Base-by-base conservation (phyloP, 495 filamentous ascomycete species). In the Hyaloscypha bicolor region DNA sequence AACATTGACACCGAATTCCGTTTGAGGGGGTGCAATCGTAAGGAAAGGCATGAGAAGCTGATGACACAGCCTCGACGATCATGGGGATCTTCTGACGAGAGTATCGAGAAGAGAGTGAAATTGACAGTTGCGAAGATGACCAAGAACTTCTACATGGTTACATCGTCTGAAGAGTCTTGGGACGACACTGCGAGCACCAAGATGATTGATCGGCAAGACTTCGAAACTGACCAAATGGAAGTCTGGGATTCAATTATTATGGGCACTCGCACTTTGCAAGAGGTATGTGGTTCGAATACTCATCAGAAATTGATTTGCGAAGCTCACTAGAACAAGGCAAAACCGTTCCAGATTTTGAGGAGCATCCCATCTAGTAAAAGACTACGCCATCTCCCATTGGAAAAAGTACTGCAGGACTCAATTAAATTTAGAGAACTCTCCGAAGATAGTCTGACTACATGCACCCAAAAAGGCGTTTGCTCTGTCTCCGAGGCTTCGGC, bases 41-140 rank as follows among this genome's bases (percentile, higher is more conserved):
- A 22, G 6, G 1, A 32, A 2, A 48, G 42, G 16, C 16, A 48
- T 48, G 42, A 48, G 16, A 48, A 48, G 4, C 42, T 48, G 16
- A 48, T 48, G 42, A 48, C 9, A 48, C 4, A 48, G 1, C 16
- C 42, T 48, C 42, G 16, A 19, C 16, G 11, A 48, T 11, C 16
- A 19, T 4, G 42, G 16, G 16, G 42, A 48, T 48, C 16, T 48
- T 48, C 42, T 48, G 11, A 19, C 16, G 42, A 48, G 6, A 48
- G 42, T 19, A 19, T 48, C 11, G 42, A 48, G 16, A 19, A 48
- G 9, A 48, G 42, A 19, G 42, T 48, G 16, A 65, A 52, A 55
- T 11, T 62, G 22, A 68, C 65, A 16, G 45, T 65, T n/a, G 65
- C 55, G 6, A 71, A 31, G 62, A 71, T 71, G 69, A 65, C 65